Evolutionary conservation across 176 grass and related monocot genomes (phyloP).

Genomic region (Thalia dealbata): DNA sequence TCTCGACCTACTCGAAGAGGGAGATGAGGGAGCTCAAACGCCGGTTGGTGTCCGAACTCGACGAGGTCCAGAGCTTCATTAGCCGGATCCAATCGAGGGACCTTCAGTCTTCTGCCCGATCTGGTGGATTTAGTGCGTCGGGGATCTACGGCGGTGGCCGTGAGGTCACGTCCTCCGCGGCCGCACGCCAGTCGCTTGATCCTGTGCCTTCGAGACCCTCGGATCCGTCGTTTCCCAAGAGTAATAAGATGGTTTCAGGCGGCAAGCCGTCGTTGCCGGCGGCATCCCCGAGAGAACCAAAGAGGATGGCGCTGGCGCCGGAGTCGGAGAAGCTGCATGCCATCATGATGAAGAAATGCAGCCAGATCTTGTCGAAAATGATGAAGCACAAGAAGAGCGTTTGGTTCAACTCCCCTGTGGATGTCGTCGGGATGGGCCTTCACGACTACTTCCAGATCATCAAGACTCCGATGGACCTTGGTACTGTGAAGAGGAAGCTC

Average conservation of each 20-base stretch:
- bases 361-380: conserved; percentile 59
- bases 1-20: conserved; percentile 21
- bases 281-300: too few species aligned
- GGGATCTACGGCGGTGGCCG: not conserved
- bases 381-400: conserved; percentile 77
- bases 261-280: too few species aligned
- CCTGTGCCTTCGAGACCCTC: not conserved
- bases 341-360: conserved; percentile 55
- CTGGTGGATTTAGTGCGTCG: not conserved
- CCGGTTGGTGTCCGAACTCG: conserved; percentile 59
- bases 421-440: conserved; percentile 54
- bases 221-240: not conserved
- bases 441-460: conserved; percentile 79
- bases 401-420: conserved; percentile 86
- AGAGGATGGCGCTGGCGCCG: too few species aligned
- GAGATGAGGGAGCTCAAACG: conserved; percentile 46
- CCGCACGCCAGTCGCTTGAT: not conserved
- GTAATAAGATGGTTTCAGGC: too few species aligned
- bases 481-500: conserved; percentile 48
- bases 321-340: conserved; percentile 26
- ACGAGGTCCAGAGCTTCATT: conserved; percentile 55
- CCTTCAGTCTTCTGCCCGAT: conserved; percentile 15
- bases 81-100: conserved; percentile 56
- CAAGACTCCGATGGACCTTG: conserved; percentile 79
- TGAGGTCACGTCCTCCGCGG: conserved; percentile 3